Conservation (phyloP, 805 yeast species). For the Cyberlindnera maclurae region DNA sequence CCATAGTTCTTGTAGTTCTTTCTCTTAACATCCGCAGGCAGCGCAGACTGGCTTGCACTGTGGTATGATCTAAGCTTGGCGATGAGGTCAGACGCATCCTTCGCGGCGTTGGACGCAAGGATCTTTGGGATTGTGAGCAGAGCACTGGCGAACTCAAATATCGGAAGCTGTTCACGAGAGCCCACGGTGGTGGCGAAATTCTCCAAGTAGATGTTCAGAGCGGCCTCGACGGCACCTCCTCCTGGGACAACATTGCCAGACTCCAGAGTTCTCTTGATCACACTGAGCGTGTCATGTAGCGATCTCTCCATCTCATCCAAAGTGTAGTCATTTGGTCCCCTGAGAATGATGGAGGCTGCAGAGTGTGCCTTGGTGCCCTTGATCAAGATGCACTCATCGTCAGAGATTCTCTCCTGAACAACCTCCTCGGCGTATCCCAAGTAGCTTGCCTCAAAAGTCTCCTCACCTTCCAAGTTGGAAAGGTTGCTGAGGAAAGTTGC, state of each 20-base stretch:
- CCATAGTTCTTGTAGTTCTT: constrained; percentile 88
- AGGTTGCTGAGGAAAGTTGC: constrained; percentile 82
- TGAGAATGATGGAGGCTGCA: constrained; percentile 80
- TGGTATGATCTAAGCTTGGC: constrained; percentile 95
- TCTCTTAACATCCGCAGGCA: constrained; percentile 76
- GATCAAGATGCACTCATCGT: constrained; percentile 94
- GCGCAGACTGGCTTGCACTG: constrained; percentile 86
- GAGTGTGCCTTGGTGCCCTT: constrained; percentile 93
- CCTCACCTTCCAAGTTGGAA: constrained; percentile 93
- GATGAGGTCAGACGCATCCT: constrained; percentile 89
- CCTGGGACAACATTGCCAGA: constrained; percentile 95
- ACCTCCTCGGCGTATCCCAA: constrained; percentile 93
- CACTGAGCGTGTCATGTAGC: constrained; percentile 86
- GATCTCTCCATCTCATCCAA: constrained; percentile 99
- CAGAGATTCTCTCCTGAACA: constrained; percentile 79
- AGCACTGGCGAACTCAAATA: constrained; percentile 93
- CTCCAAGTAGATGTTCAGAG: constrained; percentile 88
- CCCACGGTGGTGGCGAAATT: constrained; percentile 98
- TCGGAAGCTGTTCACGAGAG: constrained; percentile 94
- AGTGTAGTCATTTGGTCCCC: constrained; percentile 94
- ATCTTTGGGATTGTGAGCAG: constrained; percentile 92
- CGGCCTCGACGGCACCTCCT: constrained; percentile 98
- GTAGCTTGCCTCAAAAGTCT: constrained; percentile 68
- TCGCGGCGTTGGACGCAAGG: constrained; percentile 94
- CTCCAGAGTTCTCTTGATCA: constrained; percentile 92